phyloP scores from a whole-genome alignment of 257 asterid genomes.

The Penstemon eatonii region DNA sequence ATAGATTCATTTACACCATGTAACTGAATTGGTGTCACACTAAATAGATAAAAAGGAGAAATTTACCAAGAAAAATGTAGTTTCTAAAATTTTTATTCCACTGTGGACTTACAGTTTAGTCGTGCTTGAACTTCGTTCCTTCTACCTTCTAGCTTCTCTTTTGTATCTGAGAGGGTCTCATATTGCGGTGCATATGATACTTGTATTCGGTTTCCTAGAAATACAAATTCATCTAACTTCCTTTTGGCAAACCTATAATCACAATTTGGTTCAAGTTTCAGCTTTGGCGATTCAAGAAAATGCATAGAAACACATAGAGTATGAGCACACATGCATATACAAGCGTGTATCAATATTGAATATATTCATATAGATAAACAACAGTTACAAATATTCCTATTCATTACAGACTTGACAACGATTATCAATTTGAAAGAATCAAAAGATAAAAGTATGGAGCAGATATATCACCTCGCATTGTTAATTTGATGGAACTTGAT shows the following conservation, averaged over 20 bases:
- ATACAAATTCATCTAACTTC: constrained; percentile 71
- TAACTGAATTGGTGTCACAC: background rate
- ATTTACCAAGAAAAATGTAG: constrained; percentile 4
- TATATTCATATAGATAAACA: constrained; percentile 6
- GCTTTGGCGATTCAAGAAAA: constrained; percentile 13
- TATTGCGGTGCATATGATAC: constrained; percentile 74
- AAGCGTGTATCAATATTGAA: background rate
- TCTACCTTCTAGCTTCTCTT: constrained; percentile 82
- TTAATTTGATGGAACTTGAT: constrained; percentile 64
- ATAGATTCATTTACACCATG: background rate
- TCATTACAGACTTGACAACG: too few relatives aligned
- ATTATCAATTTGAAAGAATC: background rate
- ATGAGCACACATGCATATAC: background rate
- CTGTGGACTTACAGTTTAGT: constrained; percentile 54
- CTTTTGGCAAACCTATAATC: constrained; percentile 77
- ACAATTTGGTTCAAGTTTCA: constrained; percentile 11
- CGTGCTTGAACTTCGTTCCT: constrained; percentile 75
- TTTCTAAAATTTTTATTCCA: constrained; percentile 15
- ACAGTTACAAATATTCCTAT: background rate
- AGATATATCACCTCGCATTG: constrained; percentile 69
- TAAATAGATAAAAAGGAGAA: constrained; percentile 3
- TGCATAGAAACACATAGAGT: background rate
- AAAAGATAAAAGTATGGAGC: constrained; percentile 3
- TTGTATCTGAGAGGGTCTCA: constrained; percentile 65
- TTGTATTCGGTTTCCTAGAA: constrained; percentile 68